Base-by-base conservation (phyloP, 106 monocot species). In the Xerophyta viscosa region DNA sequence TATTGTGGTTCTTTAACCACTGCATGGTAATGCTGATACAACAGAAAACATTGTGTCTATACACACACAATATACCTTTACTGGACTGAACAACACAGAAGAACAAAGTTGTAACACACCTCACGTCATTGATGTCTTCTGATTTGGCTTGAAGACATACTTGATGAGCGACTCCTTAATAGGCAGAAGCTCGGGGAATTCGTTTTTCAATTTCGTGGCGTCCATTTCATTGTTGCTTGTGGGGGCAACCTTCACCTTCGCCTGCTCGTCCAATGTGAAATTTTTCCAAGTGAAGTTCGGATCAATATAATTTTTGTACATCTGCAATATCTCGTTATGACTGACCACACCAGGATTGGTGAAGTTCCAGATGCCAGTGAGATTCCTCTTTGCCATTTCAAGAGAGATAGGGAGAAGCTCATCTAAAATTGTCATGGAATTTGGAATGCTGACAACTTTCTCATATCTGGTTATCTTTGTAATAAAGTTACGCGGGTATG, bases 321-420 rank as follows among this genome's bases (percentile, higher is more conserved):
- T 75, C 66, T 80, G 66, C 9, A 80, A 36, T 14, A 80, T 75
- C 37, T 80, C 80, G 9, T 80, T 80, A 31, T 80, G 80, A 54
- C 74, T 80, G 10, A 80, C 59, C 15, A 63, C 80, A 9, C 80
- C 80, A 23, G 80, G 80, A 26, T 80, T 80, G 26, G 80, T 80
- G 74, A 80, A 80, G 48, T 80, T 80, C 74, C 70, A 80, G 23
- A 80, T 80, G 21, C 80, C 80, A 23, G 80, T 80, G 24, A 80
- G 74, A 58, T 80, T 80, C 41, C 70, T 66, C 50, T 80, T 80
- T 22, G 80, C 80, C 80, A 80, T 80, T 59, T 80, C 80, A 33
- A 80, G 70, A 3, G 75, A 75, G 41, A 80, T 75, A n/a, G 75
- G 80, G 0, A 80, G 48, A 14, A 80, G 75, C 20, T 80, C 80